These are phyloP conservation scores for Boletus reticulatus DNA, from an alignment of 768 basidiomycete genomes.

Conservation along the genomic window DNA sequence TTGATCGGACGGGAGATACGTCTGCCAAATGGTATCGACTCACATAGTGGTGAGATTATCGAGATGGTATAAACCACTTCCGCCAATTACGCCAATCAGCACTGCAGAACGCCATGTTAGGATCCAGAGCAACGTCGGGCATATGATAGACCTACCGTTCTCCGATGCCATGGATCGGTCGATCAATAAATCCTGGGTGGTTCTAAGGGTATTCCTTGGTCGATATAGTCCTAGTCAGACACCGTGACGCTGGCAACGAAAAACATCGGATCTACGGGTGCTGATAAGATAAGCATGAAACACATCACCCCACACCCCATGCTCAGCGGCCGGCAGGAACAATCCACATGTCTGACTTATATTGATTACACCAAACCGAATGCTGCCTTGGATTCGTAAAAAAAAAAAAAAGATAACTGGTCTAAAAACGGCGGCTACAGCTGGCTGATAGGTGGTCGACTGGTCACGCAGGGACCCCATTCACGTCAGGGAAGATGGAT, in stretches of 20 bases:
- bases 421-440: no score
- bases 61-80: constrained; percentile 89
- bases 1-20: not conserved
- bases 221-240: not conserved
- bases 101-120: constrained; percentile 39
- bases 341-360: no score
- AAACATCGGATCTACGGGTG: not conserved
- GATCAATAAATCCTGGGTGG: no score
- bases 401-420: no score
- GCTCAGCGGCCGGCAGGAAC: no score
- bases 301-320: not conserved
- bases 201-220: no score
- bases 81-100: constrained; percentile 86
- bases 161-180: constrained; percentile 11
- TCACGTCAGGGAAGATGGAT: no score
- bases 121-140: not conserved
- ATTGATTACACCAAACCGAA: no score
- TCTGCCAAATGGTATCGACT: constrained; percentile 32
- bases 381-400: no score
- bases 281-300: constrained; percentile 3
- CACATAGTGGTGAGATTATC: constrained; percentile 88
- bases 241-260: not conserved
- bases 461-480: no score
- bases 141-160: constrained; percentile 9
- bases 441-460: no score